Conservation (phyloP, 2,329 filamentous ascomycete genomes). For the Colletotrichum sp. region DNA sequence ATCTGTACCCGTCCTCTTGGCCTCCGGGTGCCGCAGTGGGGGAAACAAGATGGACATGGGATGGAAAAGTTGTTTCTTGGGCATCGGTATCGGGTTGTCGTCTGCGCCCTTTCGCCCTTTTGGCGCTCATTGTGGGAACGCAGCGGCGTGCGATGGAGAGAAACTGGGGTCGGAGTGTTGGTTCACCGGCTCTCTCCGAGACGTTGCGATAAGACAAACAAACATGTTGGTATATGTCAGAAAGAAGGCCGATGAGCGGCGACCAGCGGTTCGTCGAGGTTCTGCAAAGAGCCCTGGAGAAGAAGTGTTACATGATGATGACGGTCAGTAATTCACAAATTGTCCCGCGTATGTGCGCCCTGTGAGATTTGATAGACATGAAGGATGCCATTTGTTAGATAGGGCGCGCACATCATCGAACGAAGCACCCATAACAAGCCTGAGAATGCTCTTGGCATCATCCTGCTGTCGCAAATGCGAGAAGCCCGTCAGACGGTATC, state of each 20-base stretch:
- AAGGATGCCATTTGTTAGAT: background rate
- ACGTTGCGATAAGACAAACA: background rate
- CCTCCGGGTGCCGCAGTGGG: conserved; percentile 11
- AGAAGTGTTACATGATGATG: background rate
- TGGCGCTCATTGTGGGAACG: background rate
- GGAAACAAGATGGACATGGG: background rate
- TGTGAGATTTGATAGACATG: background rate
- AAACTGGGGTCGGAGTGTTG: background rate
- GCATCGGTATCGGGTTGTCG: background rate
- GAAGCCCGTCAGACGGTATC: background rate
- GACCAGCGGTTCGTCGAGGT: background rate
- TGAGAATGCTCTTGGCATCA: background rate
- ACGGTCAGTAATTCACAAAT: background rate
- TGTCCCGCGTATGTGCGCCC: background rate
- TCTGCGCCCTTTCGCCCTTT: background rate
- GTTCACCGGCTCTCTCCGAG: background rate
- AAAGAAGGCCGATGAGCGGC: background rate
- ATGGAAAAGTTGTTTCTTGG: background rate
- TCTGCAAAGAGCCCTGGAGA: background rate
- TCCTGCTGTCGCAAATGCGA: background rate
- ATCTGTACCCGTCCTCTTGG: conserved; percentile 7
- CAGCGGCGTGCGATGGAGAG: background rate
- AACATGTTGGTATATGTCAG: background rate
- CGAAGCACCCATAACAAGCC: background rate
- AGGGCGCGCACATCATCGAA: background rate